Evolutionary conservation across 2,329 filamentous ascomycete genomes (phyloP).

Genomic region (Ilyonectria sp.): DNA sequence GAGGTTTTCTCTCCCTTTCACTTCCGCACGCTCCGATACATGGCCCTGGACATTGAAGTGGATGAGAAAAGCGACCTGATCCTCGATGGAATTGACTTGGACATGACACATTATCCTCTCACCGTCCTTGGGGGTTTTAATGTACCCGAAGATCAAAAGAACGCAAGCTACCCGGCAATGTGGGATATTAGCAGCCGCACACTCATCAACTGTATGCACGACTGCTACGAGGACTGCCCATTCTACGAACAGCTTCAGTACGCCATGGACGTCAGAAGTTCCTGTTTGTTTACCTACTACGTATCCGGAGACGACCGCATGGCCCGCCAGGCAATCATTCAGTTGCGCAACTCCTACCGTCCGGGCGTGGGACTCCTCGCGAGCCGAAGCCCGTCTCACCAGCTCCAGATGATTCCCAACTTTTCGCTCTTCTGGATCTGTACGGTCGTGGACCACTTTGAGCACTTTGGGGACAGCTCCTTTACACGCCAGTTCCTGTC

Average conservation of each 20-base stretch:
- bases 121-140: background rate
- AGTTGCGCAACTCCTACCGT: slow-evolving; percentile 42
- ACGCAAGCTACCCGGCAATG: background rate
- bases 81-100: background rate
- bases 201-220: slow-evolving; percentile 46
- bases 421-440: slow-evolving; percentile 56
- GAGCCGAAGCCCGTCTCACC: slow-evolving; percentile 53
- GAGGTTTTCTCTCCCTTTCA: slow-evolving; percentile 18
- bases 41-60: slow-evolving; percentile 15
- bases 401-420: slow-evolving; percentile 53
- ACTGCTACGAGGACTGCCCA: slow-evolving; percentile 53
- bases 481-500: slow-evolving; percentile 50
- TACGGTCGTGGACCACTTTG: slow-evolving; percentile 53
- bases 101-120: slow-evolving; percentile 18
- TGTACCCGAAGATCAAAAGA: background rate
- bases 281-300: slow-evolving; percentile 50
- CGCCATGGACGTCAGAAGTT: slow-evolving; percentile 49
- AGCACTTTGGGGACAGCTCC: slow-evolving; percentile 50
- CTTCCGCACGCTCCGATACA: slow-evolving; percentile 17
- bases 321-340: slow-evolving; percentile 49
- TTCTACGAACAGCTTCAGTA: slow-evolving; percentile 55
- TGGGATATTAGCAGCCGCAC: slow-evolving; percentile 41
- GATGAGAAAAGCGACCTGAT: background rate
- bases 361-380: slow-evolving; percentile 49
- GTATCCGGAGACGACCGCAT: slow-evolving; percentile 51